phyloP scores from a whole-genome alignment of 73 alveolate genomes.

The Breviolum minutum region DNA sequence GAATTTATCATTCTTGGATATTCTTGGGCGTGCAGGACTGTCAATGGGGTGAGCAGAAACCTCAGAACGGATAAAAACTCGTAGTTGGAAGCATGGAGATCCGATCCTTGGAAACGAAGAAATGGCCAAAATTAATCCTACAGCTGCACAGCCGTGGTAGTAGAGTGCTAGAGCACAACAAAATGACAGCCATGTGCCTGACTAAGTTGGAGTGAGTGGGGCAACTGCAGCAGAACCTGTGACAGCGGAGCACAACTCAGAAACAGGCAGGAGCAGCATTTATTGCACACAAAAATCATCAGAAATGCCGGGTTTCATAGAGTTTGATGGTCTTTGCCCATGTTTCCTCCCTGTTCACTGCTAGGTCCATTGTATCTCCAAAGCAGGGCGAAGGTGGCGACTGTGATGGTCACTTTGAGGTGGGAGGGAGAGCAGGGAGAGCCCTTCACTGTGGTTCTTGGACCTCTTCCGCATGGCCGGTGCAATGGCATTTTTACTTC shows the following conservation, averaged over 20 bases:
- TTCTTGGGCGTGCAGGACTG: slow-evolving; percentile 43
- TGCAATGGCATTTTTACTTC: too few relatives aligned
- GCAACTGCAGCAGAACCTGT: slow-evolving; percentile 87
- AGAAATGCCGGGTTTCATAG: too few relatives aligned
- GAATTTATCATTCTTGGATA: background rate
- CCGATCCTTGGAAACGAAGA: too few relatives aligned
- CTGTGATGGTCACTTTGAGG: slow-evolving; percentile 63
- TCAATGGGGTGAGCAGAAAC: slow-evolving; percentile 44
- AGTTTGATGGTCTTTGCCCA: background rate
- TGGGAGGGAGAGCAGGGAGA: background rate
- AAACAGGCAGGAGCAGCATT: slow-evolving; percentile 37
- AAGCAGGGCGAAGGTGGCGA: slow-evolving; percentile 63
- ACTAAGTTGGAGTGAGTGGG: slow-evolving; percentile 82
- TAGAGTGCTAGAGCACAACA: background rate
- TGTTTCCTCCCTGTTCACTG: background rate
- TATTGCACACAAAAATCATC: too few relatives aligned
- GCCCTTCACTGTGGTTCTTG: background rate
- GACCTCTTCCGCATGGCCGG: too few relatives aligned
- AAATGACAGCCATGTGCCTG: background rate
- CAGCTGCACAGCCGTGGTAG: too few relatives aligned
- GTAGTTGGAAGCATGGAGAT: too few relatives aligned
- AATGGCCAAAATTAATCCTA: too few relatives aligned
- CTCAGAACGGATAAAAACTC: background rate
- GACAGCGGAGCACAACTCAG: slow-evolving; percentile 55
- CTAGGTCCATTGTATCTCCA: slow-evolving; percentile 32